These are phyloP conservation scores for Dalechampia spathulata DNA, from an alignment of 441 rosid species.

Conservation along the genomic window DNA sequence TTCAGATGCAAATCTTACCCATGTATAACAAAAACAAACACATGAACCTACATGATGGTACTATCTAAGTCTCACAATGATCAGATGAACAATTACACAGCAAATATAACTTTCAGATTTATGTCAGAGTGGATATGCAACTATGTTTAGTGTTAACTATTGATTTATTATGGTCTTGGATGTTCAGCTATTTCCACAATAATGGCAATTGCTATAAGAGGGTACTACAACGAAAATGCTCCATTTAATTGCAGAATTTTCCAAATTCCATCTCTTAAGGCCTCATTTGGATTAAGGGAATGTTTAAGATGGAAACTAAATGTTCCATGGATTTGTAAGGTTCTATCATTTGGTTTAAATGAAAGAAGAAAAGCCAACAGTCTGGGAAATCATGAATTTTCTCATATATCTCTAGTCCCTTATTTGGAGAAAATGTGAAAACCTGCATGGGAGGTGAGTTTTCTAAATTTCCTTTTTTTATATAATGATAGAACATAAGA, in stretches of 20 bases:
- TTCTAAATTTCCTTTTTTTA: no score
- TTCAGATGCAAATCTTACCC: background rate
- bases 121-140: background rate
- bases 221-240: background rate
- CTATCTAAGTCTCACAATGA: background rate
- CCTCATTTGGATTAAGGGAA: no score
- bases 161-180: background rate
- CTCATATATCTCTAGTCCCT: no score
- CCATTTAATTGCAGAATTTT: background rate
- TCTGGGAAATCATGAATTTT: no score
- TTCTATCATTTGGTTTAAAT: no score
- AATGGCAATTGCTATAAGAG: background rate
- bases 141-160: no score
- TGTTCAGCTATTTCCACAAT: background rate
- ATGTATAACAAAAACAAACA: background rate
- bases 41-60: background rate
- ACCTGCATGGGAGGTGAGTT: no score
- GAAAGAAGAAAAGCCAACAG: no score
- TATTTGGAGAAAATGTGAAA: no score
- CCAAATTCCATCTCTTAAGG: background rate
- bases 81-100: background rate
- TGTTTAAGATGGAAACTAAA: no score
- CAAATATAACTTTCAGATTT: background rate
- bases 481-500: no score
- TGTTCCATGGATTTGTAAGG: no score